These are phyloP conservation scores for Penicillium waksmanii DNA, from an alignment of 495 filamentous ascomycete genomes.

Conservation along the genomic window DNA sequence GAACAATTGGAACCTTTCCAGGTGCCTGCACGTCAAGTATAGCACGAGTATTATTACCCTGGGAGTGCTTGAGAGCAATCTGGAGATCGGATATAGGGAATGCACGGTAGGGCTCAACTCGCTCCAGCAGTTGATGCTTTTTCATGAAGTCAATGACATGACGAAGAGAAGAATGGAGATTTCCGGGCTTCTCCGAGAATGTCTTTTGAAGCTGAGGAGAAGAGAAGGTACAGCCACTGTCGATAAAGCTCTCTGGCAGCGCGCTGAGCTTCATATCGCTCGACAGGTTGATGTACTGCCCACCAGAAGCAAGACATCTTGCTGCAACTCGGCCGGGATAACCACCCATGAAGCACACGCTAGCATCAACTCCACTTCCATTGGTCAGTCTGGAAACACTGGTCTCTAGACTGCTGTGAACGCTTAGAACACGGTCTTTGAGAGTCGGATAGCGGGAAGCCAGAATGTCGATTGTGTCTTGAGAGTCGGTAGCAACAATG, in stretches of 20 bases:
- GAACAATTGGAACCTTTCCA: slow-evolving; percentile 27
- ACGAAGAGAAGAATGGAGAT: slow-evolving; percentile 18
- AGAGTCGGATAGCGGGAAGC: slow-evolving; percentile 16
- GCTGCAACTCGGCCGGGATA: slow-evolving; percentile 26
- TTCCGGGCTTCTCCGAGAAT: slow-evolving; percentile 20
- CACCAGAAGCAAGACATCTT: slow-evolving; percentile 22
- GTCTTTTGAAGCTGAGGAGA: slow-evolving; percentile 14
- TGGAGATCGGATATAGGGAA: slow-evolving; percentile 23
- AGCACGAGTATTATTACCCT: slow-evolving; percentile 11
- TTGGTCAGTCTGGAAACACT: slow-evolving; percentile 23
- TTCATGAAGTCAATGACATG: slow-evolving; percentile 24
- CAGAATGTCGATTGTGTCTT: slow-evolving; percentile 12
- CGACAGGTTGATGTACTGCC: slow-evolving; percentile 29
- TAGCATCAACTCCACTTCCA: slow-evolving; percentile 25
- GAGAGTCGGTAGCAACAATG: slow-evolving; percentile 24
- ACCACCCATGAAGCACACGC: slow-evolving; percentile 22
- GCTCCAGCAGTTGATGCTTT: slow-evolving; percentile 16
- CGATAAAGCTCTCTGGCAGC: slow-evolving; percentile 25
- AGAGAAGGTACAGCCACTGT: slow-evolving; percentile 27
- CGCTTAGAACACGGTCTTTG: slow-evolving; percentile 15
- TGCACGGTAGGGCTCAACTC: slow-evolving; percentile 17
- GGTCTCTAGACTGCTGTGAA: slow-evolving; percentile 17
- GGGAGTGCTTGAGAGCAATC: slow-evolving; percentile 18
- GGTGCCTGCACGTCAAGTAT: slow-evolving; percentile 22
- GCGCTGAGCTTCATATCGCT: slow-evolving; percentile 28